Evolutionary conservation across 2,329 filamentous ascomycete genomes (phyloP), one percentile per base, ranked within the genome.

Genomic region (Fusarium sp.): DNA sequence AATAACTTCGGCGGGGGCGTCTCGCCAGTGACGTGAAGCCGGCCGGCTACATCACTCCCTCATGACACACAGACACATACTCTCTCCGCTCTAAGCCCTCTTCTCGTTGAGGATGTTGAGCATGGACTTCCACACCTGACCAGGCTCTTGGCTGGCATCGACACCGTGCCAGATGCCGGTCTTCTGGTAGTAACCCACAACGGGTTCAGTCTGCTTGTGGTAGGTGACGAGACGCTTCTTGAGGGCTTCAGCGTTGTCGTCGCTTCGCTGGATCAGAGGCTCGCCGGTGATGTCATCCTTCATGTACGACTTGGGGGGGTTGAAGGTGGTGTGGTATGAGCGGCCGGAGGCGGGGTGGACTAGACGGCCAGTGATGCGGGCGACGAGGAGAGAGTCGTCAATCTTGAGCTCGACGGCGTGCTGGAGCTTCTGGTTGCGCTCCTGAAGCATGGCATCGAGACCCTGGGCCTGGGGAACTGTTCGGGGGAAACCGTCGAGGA

Each of bases 311-410:
- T 98, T 98, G 80, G 97, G 97, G 61, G 97, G 97, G 91, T 98
- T 98, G 92, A 99, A 99, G 85, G 97, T 93, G 86, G 93, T 97
- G 92, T 99, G 97, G 89, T 99, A 99, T 78, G 94, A 95, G 82
- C 97, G 95, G 77, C 97, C 97, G 66, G 95, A 98, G 62, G 96
- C 96, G 68, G 96, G 96, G 89, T 99, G 97, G 79, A 99, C 89
- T 72, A 99, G 89, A 81, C 97, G 96, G 81, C 97, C 97, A 71
- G 97, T 99, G 85, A 99, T 98, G 82, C 97, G 94, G 77, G 95
- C 92, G 72, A 99, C 96, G 70, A 99, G 92, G 68, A 99, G 93
- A 48, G 90, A 90, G 83, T 98, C 97, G 85, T 98, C 95, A 82
- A 99, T 98, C 87, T 98, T 92, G 77, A 99, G 93, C 88, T 99